Percentiles rank a stretch among this genome's conserved stretches.
These are phyloP conservation scores for Aspergillus saccharolyticus DNA, from an alignment of 495 filamentous ascomycete genomes.

Conservation along the genomic window DNA sequence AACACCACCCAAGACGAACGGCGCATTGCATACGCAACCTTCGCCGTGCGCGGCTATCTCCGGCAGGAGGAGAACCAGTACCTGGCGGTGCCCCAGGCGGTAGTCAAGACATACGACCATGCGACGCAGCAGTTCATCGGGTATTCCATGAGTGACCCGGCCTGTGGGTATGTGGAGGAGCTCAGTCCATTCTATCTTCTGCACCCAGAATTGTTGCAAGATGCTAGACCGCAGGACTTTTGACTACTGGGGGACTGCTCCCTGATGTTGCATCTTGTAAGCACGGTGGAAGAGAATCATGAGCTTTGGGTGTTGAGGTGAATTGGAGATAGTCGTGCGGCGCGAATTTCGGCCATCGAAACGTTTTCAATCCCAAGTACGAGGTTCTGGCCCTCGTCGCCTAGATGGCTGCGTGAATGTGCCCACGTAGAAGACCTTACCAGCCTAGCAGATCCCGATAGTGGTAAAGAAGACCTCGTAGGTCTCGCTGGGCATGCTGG, in stretches of 20 bases:
- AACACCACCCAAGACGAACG: constrained; percentile 27
- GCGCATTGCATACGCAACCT: constrained; percentile 24
- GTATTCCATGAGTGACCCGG: constrained; percentile 16
- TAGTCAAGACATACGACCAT: constrained; percentile 7
- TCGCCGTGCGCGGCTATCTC: constrained; percentile 30
- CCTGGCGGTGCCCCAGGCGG: constrained; percentile 15
- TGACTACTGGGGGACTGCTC: background rate
- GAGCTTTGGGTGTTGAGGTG: too few species aligned
- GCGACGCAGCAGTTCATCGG: constrained; percentile 15
- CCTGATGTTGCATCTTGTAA: too few species aligned
- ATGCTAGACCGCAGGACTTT: constrained; percentile 5
- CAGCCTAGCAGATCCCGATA: too few species aligned
- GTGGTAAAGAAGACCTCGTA: too few species aligned
- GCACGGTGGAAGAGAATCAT: too few species aligned
- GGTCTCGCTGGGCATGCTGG: too few species aligned
- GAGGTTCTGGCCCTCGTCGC: too few species aligned
- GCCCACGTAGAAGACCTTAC: too few species aligned
- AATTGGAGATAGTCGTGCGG: too few species aligned
- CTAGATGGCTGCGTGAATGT: too few species aligned
- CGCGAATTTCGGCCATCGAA: too few species aligned
- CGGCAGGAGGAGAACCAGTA: constrained; percentile 26
- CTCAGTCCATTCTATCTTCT: constrained; percentile 12
- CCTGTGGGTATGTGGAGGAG: constrained; percentile 15
- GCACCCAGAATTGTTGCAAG: constrained; percentile 9
- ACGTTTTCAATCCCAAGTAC: too few species aligned